Evolutionary conservation across 371 early-diverging fungal genomes (phyloP), one percentile per base, ranked within the genome.

Genomic region (Apophysomyces ossiformis): DNA sequence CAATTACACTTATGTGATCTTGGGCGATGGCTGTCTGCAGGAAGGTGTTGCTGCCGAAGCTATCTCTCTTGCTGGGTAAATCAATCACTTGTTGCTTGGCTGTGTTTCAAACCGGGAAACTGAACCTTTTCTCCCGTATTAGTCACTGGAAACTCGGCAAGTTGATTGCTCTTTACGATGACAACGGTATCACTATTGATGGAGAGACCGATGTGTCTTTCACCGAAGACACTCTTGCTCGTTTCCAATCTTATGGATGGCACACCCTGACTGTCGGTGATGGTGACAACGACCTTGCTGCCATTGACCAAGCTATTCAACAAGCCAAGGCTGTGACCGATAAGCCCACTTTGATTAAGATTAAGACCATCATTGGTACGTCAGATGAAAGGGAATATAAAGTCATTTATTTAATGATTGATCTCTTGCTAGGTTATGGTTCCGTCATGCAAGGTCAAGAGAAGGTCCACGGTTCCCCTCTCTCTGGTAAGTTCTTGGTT

Each of bases 1-100:
- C 75, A 94, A 95, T 86, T 77, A 90, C 72, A 95, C 95, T 36
- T 99, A 91, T 68, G 87, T 89, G 65, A 86, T 99, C 61, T 79
- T 91, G 46, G 99, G 99, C 69, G 99, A 99, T 80, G 99, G 99
- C 43, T 99, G 99, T 87, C 85, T 98, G 71, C 99, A 99, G 83
- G 99, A 99, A 84, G 99, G 99, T 83, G 95, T 99, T 45, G 82
- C 94, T 35, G 90, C 95, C 57, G 99, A 99, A 80, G 97, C 99
- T 26, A 86, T 87, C 73, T 96, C 99, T 15, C 84, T 99, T 59
- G 99, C 99, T 44, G 99, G 99, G 86, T 91, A 85, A 74, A 72
- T 69, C 35, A 58, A 65, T 64, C 64, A 45, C 45, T 37, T 60
- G 72, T 87, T 46, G 32, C 32, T 76, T 92, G 63, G 87, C 87